These are phyloP conservation scores for Lipomyces chichibuensis DNA, from an alignment of 805 yeast genomes.

Conservation along the genomic window DNA sequence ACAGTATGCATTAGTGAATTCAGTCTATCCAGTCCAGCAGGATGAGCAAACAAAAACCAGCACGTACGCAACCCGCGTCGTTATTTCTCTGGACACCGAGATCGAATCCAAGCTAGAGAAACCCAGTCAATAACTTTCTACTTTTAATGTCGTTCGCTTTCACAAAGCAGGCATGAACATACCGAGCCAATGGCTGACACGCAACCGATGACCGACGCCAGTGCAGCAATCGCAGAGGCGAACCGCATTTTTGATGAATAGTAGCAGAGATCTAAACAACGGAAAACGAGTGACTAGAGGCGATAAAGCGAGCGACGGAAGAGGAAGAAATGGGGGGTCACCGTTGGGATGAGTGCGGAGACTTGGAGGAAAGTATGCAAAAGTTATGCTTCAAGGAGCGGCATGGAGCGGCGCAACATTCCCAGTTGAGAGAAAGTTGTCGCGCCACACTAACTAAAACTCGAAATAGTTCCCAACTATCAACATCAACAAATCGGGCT, in stretches of 20 bases:
- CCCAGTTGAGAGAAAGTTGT: too few relatives aligned
- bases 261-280: neutral
- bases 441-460: too few relatives aligned
- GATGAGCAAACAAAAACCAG: neutral
- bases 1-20: neutral
- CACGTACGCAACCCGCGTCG: slow-evolving; percentile 33
- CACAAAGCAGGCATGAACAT: neutral
- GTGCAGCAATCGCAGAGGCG: slow-evolving; percentile 53
- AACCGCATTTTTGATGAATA: slow-evolving; percentile 39
- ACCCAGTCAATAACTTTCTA: slow-evolving; percentile 28
- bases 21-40: too few relatives aligned
- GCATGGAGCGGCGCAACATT: too few relatives aligned
- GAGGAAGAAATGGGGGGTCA: neutral
- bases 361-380: neutral
- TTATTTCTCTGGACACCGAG: slow-evolving; percentile 75
- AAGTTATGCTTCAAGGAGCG: neutral
- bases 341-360: neutral
- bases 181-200: slow-evolving; percentile 60
- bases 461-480: too few relatives aligned
- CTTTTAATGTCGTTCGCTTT: neutral
- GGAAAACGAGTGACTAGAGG: neutral
- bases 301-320: neutral
- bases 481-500: too few relatives aligned
- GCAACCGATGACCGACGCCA: slow-evolving; percentile 48
- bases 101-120: slow-evolving; percentile 71